phyloP scores from a whole-genome alignment of 176 grass and related monocot genomes.

The Themeda triandra region DNA sequence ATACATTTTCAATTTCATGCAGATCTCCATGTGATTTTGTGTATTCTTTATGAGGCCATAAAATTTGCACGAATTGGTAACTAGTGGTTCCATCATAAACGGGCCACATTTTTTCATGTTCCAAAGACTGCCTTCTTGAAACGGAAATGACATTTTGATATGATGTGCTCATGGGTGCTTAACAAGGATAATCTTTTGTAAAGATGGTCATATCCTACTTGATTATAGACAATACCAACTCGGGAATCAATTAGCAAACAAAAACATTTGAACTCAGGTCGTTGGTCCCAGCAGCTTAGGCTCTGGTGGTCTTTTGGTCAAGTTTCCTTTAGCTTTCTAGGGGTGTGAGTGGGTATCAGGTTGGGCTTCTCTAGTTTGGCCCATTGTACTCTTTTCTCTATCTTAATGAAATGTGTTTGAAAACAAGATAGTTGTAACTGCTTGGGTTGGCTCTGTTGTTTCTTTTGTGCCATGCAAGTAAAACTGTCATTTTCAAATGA shows the following conservation, averaged over 20 bases:
- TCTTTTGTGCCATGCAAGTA: conserved; percentile 32
- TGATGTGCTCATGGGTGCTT: conserved; percentile 2
- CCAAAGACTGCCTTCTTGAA: not conserved
- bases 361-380: not conserved
- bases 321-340: not conserved
- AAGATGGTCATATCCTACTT: not conserved
- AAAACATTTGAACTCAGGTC: not conserved
- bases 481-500: conserved; percentile 25
- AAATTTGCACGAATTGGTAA: not conserved
- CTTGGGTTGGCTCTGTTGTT: conserved; percentile 22
- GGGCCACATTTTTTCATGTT: not conserved
- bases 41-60: not conserved
- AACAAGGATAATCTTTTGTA: conserved; percentile 17
- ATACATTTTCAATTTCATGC: not conserved
- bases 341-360: not conserved
- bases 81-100: conserved; percentile 16
- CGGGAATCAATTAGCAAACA: conserved; percentile 14
- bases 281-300: not conserved
- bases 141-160: not conserved
- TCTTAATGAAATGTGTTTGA: not conserved
- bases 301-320: not conserved
- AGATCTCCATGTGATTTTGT: not conserved
- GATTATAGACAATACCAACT: conserved; percentile 3
- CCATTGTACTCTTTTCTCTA: not conserved
- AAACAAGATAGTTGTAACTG: not conserved